phyloP scores from a whole-genome alignment of 441 rosid genomes.

The Daphne laureola region DNA sequence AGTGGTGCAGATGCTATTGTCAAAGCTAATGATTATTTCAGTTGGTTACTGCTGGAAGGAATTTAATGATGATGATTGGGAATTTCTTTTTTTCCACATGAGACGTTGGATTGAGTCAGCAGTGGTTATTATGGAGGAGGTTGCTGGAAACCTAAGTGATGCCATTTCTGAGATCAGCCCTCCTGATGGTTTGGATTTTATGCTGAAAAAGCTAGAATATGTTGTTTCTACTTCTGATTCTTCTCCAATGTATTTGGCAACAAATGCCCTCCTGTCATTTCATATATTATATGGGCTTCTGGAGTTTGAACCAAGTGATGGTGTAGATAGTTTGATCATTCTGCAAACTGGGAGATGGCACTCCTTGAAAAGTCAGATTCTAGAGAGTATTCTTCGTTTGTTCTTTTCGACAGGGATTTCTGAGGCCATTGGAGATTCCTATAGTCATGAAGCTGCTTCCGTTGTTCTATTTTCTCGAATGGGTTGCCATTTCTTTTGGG shows the following conservation, averaged over 20 bases:
- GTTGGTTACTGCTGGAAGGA: slow-evolving; percentile 87
- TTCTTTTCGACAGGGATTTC: slow-evolving; percentile 86
- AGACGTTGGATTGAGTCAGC: slow-evolving; percentile 83
- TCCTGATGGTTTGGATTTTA: slow-evolving; percentile 29
- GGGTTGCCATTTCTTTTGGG: slow-evolving; percentile 64
- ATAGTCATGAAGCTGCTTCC: slow-evolving; percentile 54
- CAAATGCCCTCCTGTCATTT: slow-evolving; percentile 67
- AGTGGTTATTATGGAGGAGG: slow-evolving; percentile 86
- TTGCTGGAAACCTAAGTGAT: slow-evolving; percentile 69
- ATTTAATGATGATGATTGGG: slow-evolving; percentile 84
- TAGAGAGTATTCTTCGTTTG: slow-evolving; percentile 79
- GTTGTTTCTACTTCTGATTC: slow-evolving; percentile 47
- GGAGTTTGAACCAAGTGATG: slow-evolving; percentile 27
- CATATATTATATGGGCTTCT: slow-evolving; percentile 40
- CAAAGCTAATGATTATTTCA: slow-evolving; percentile 60
- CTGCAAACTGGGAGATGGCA: slow-evolving; percentile 53
- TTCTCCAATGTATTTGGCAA: slow-evolving; percentile 41
- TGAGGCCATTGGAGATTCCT: slow-evolving; percentile 72
- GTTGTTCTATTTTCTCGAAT: slow-evolving; percentile 57
- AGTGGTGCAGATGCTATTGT: slow-evolving; percentile 45
- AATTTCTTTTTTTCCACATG: slow-evolving; percentile 51
- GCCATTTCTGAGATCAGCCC: slow-evolving; percentile 32
- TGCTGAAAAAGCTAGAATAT: slow-evolving; percentile 44
- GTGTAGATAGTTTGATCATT: slow-evolving; percentile 22
- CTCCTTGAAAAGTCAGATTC: slow-evolving; percentile 49